Conservation (phyloP, 116 monocot species). For the Posidonia oceanica region DNA sequence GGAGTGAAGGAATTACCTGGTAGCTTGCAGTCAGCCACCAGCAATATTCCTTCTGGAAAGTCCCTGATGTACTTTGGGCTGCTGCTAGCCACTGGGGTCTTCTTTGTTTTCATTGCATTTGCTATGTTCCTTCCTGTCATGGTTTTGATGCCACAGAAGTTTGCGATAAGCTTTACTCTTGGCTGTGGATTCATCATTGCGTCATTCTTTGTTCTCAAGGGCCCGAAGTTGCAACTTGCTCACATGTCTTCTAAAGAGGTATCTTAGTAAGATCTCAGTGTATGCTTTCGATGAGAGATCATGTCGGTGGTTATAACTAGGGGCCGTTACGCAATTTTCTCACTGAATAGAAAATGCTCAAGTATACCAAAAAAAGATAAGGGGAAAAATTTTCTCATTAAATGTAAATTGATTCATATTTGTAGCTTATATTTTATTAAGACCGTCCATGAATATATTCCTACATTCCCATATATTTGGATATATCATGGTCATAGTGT, state of each 20-base stretch:
- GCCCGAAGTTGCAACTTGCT: constrained; percentile 70
- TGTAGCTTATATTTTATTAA: too few species aligned
- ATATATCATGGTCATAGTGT: too few species aligned
- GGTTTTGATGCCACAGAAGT: constrained; percentile 95
- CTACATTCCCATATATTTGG: too few species aligned
- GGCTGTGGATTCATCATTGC: constrained; percentile 88
- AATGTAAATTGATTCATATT: too few species aligned
- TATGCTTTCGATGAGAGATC: too few species aligned
- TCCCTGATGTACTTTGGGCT: constrained; percentile 87
- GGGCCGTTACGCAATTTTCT: too few species aligned
- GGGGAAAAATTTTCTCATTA: too few species aligned
- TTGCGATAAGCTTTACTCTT: constrained; percentile 83
- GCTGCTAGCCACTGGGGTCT: constrained; percentile 73
- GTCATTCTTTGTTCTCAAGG: constrained; percentile 95
- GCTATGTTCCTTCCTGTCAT: constrained; percentile 89
- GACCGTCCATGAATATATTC: too few species aligned
- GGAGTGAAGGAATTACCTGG: constrained; percentile 83
- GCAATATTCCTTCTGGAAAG: constrained; percentile 78
- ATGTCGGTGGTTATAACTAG: too few species aligned
- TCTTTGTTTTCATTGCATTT: constrained; percentile 85
- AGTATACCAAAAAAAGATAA: too few species aligned
- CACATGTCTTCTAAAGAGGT: constrained; percentile 97
- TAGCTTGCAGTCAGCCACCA: constrained; percentile 74
- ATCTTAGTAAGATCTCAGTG: neutral
- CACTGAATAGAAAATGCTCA: too few species aligned